phyloP scores from a whole-genome alignment of 148 eudicot species.

The Rhododendron ovatum region DNA sequence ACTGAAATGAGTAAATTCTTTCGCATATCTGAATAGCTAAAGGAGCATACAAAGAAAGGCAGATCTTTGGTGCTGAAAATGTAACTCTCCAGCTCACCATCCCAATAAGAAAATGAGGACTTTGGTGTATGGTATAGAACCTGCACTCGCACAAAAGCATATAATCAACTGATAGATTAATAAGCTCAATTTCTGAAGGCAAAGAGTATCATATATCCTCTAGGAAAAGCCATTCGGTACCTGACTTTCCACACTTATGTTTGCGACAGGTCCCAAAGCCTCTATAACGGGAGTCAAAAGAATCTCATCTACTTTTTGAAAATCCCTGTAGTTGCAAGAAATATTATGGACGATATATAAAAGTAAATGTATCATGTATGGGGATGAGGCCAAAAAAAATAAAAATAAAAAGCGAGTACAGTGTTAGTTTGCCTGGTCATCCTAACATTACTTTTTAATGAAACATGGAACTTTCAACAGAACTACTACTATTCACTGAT shows the following conservation, averaged over 20 bases:
- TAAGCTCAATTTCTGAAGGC: not conserved
- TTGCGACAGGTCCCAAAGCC: constrained; percentile 76
- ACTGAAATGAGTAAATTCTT: not conserved
- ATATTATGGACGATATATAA: not conserved
- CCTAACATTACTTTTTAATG: not conserved
- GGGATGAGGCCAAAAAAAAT: not conserved
- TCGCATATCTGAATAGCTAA: not conserved
- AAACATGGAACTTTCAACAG: not conserved
- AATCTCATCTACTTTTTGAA: constrained; percentile 58
- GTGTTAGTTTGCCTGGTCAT: not conserved
- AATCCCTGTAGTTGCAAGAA: constrained; percentile 60
- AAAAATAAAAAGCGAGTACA: not conserved
- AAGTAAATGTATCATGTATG: not conserved
- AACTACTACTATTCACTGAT: not conserved
- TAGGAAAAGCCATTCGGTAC: constrained; percentile 24
- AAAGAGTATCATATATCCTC: not conserved
- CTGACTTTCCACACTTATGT: constrained; percentile 90
- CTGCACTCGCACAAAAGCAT: constrained; percentile 44
- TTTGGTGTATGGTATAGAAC: constrained; percentile 91
- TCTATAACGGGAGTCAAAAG: constrained; percentile 65
- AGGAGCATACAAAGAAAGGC: constrained; percentile 84
- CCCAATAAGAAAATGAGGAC: constrained; percentile 77
- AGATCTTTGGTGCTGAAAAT: constrained; percentile 78
- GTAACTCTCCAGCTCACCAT: constrained; percentile 55
- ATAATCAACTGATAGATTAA: constrained; percentile 13